Evolutionary conservation across 176 grass and related monocot species (phyloP).

Genomic region (Elymus sibiricus): DNA sequence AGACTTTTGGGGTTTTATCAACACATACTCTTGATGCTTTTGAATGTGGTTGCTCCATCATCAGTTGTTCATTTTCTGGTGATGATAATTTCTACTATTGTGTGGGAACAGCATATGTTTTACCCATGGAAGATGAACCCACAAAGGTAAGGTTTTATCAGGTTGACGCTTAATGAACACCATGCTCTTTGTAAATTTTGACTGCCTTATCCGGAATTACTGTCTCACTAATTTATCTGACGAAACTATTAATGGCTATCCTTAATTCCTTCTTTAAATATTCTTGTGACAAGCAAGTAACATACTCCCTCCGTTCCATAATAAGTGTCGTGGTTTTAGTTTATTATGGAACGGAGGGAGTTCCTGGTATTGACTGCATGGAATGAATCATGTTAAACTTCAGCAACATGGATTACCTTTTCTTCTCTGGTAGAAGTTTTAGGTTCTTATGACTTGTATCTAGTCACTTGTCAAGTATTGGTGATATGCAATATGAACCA

Average conservation of each 20-base stretch:
- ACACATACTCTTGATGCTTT: no score
- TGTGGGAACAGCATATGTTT: no score
- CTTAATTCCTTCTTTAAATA: not conserved
- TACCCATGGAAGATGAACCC: no score
- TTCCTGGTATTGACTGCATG: not conserved
- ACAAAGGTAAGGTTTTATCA: not conserved
- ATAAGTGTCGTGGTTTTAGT: no score
- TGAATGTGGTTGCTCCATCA: no score
- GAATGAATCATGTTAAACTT: not conserved
- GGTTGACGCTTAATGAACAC: not conserved
- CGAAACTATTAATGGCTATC: not conserved
- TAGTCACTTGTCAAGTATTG: not conserved
- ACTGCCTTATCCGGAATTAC: not conserved
- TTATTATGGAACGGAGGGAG: no score
- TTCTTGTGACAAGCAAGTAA: not conserved
- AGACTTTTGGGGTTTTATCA: no score
- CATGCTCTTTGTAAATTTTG: not conserved
- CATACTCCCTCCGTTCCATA: not conserved
- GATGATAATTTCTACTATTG: no score
- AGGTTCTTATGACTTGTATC: not conserved
- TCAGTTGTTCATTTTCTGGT: no score
- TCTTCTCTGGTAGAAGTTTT: not conserved
- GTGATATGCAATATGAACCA: not conserved
- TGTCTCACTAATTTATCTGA: not conserved
- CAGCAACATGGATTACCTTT: not conserved